Base-by-base conservation (phyloP, 1,284 basidiomycete genomes). In the Boletus hoseneyae region DNA sequence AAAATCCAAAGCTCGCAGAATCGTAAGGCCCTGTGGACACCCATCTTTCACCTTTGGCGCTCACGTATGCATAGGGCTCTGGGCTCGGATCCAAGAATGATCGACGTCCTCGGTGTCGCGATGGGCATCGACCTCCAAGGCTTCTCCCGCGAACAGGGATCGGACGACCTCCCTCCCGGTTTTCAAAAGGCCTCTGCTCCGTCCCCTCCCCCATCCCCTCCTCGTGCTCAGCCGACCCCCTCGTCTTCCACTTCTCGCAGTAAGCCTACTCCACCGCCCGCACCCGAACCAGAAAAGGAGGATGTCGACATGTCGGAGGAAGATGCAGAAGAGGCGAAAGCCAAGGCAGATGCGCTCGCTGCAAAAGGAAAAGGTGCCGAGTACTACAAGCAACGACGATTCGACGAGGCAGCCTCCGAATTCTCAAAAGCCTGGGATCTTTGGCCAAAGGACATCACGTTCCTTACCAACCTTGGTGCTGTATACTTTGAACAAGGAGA, bases 81-180 rank as follows among this genome's bases (percentile, higher is more conserved):
- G 61, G 74, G 82, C 59, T 49, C 47, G 16, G 94, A 98, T 70
- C 85, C 94, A 33, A 82, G 95, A 52, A 96, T 97, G 91, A 90
- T 97, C 70, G 85, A 89, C 61, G 93, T 94, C 18, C 78, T 97
- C 53, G 95, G 95, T 55, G 95, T 85, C 10, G 78, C 93, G 53
- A 94, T 97, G 90, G 93, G 93, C 42, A 81, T 98, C 59, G 93
- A 98, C 70, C 81, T 98, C 68, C 85, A 92, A 68, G 93, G 88
- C 45, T 91, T 91, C 69, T 78, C 84, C 51, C 79, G 93, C 50
- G 86, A 89, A 23, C 90, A 93, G 72, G 93, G 91, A 36, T 91
- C 90, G 8, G 79, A 87, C 52, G 90, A 92, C 51, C 73, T 88
- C 46, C 89, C 90, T 6, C 77, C 84, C 4, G 86, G 83, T 39